A percentile compares a stretch with the other conserved stretches of the same genome.
Conservation (phyloP, 1,139 yeast species). For the Pichiaceae sp. region DNA sequence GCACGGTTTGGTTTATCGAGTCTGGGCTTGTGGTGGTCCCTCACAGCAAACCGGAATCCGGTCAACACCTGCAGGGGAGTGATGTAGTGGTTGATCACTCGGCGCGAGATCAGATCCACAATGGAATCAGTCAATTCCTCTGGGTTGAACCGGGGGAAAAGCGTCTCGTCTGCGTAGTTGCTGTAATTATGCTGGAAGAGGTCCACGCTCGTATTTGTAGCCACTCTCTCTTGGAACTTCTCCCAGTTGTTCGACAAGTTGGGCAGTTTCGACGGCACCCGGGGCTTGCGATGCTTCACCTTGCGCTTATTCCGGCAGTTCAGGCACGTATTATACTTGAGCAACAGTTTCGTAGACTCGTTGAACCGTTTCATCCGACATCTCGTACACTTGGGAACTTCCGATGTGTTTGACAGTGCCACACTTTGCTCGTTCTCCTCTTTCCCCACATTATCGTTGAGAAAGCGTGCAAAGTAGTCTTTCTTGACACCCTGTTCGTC, state of each 20-base stretch:
- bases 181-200: constrained; percentile 26
- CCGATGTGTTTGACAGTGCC: constrained; percentile 2
- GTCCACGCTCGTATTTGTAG: constrained; percentile 25
- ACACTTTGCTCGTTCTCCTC: constrained; percentile 1
- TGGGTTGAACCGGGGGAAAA: constrained; percentile 25
- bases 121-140: constrained; percentile 23
- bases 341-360: constrained; percentile 25
- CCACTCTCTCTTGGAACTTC: constrained; percentile 25
- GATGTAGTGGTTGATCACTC: constrained; percentile 26
- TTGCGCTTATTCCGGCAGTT: constrained; percentile 30
- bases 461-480: no score
- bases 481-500: no score
- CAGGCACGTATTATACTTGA: constrained; percentile 31
- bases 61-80: constrained; percentile 30
- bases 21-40: constrained; percentile 32
- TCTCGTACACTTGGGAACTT: constrained; percentile 31
- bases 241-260: constrained; percentile 24
- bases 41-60: constrained; percentile 31
- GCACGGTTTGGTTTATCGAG: constrained; percentile 22
- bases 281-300: constrained; percentile 22
- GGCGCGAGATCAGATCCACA: constrained; percentile 26
- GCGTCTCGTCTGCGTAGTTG: constrained; percentile 20
- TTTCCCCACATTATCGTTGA: no score
- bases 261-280: constrained; percentile 21
- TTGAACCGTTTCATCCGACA: constrained; percentile 29